Evolutionary conservation across 2,329 filamentous ascomycete genomes (phyloP).

Genomic region (Claviceps lovelessii): DNA sequence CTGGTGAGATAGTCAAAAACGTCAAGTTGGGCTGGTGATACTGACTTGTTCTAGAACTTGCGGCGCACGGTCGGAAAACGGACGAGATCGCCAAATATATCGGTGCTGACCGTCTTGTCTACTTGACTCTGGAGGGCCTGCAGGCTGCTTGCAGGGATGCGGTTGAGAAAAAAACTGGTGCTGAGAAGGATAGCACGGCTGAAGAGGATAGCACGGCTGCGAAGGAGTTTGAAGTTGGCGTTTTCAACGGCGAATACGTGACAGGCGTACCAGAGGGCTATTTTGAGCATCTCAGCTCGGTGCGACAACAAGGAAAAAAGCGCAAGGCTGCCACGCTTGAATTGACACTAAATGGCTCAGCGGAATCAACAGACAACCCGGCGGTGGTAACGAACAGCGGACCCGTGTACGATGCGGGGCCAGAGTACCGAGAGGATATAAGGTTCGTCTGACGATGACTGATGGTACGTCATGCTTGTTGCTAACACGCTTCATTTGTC

Average conservation of each 20-base stretch:
- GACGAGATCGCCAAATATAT: slow-evolving; percentile 21
- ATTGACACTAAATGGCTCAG: not conserved
- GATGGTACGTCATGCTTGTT: not conserved
- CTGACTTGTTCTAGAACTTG: slow-evolving; percentile 18
- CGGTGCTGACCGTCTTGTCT: slow-evolving; percentile 12
- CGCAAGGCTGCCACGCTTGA: not conserved
- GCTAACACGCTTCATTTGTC: not conserved
- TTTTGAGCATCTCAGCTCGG: slow-evolving; percentile 62
- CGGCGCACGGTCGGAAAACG: slow-evolving; percentile 26
- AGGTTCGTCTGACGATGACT: not conserved
- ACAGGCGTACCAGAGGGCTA: slow-evolving; percentile 69
- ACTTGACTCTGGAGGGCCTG: slow-evolving; percentile 25
- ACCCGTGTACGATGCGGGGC: not conserved
- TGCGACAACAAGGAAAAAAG: slow-evolving; percentile 42
- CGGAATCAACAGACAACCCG: not conserved
- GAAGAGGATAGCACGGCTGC: slow-evolving; percentile 29
- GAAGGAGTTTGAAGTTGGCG: slow-evolving; percentile 71
- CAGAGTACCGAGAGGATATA: slow-evolving; percentile 4
- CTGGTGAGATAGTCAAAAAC: slow-evolving; percentile 3
- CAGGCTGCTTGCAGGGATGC: slow-evolving; percentile 63
- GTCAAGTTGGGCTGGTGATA: not conserved
- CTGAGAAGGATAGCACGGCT: slow-evolving; percentile 35
- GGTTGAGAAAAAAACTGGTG: slow-evolving; percentile 12
- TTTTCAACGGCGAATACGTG: slow-evolving; percentile 79
- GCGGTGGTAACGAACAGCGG: not conserved